These are phyloP conservation scores for Aspergillus persii DNA, from an alignment of 2,329 filamentous ascomycete species.

Conservation along the genomic window DNA sequence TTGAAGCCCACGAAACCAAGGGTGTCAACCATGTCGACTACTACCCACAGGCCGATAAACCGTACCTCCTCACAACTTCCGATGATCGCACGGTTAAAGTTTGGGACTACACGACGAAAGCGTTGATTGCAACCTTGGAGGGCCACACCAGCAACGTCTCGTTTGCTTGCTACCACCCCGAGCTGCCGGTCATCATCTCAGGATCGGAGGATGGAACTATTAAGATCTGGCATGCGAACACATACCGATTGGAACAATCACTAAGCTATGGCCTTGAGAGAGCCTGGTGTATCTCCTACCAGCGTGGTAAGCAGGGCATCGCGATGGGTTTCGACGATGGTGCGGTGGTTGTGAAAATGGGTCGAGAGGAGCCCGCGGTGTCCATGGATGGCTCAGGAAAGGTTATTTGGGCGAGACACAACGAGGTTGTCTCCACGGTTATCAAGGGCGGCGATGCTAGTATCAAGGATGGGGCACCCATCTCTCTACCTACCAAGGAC, in stretches of 20 bases:
- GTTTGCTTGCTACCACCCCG: slow-evolving; percentile 96
- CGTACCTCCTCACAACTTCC: slow-evolving; percentile 91
- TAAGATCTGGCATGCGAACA: slow-evolving; percentile 98
- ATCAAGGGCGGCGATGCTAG: slow-evolving; percentile 86
- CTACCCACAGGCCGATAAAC: slow-evolving; percentile 66
- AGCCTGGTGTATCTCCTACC: slow-evolving; percentile 96
- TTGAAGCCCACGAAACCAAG: slow-evolving; percentile 95
- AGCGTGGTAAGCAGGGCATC: slow-evolving; percentile 89
- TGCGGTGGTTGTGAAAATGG: slow-evolving; percentile 96
- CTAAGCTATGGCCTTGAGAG: slow-evolving; percentile 93
- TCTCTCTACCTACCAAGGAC: slow-evolving; percentile 87
- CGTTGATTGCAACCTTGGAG: slow-evolving; percentile 91
- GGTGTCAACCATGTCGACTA: slow-evolving; percentile 98
- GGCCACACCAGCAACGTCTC: slow-evolving; percentile 98
- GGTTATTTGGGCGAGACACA: slow-evolving; percentile 92
- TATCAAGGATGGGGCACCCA: slow-evolving; percentile 83
- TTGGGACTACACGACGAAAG: slow-evolving; percentile 99
- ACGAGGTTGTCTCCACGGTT: slow-evolving; percentile 89
- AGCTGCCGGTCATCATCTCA: slow-evolving; percentile 94
- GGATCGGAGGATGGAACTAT: slow-evolving; percentile 96
- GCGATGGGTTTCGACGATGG: slow-evolving; percentile 97
- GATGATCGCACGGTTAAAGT: slow-evolving; percentile 97
- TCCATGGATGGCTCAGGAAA: slow-evolving; percentile 97
- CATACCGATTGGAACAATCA: slow-evolving; percentile 92
- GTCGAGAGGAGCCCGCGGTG: slow-evolving; percentile 92